These are phyloP conservation scores for Colletotrichum somersetense DNA, from an alignment of 2,329 filamentous ascomycete species.

Conservation along the genomic window DNA sequence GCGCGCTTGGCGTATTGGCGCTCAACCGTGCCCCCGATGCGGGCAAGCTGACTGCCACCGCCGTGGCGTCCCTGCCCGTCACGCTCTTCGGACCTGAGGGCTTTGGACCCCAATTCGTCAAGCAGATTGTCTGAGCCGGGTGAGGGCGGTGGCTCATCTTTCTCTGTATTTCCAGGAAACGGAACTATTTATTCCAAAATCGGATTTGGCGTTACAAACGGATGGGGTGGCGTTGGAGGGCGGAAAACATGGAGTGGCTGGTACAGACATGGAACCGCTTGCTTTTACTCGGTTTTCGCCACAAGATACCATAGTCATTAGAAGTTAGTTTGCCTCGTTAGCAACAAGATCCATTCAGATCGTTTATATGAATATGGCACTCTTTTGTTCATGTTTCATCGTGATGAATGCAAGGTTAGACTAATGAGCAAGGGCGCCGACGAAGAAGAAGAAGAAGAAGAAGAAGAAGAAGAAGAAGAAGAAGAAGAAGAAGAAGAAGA, in stretches of 20 bases:
- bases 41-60: slow-evolving; percentile 49
- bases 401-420: not conserved
- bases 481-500: not conserved
- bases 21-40: slow-evolving; percentile 37
- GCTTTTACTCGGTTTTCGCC: slow-evolving; percentile 29
- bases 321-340: slow-evolving; percentile 6
- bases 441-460: not conserved
- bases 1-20: slow-evolving; percentile 53
- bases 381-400: not conserved
- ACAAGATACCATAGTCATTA: slow-evolving; percentile 36
- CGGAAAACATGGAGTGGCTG: slow-evolving; percentile 35
- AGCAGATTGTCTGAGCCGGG: slow-evolving; percentile 46
- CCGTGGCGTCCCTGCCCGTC: slow-evolving; percentile 46
- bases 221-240: slow-evolving; percentile 25
- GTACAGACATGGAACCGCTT: slow-evolving; percentile 36
- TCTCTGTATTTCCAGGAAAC: not conserved
- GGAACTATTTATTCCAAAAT: not conserved
- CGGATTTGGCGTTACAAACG: slow-evolving; percentile 20
- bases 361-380: not conserved
- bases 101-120: slow-evolving; percentile 51
- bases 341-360: not conserved
- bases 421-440: not conserved
- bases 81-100: slow-evolving; percentile 47
- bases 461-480: too few relatives aligned
- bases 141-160: not conserved